Evolutionary conservation across 1,139 yeast genomes (phyloP).

Genomic region (Magnusiomyces magnusii): DNA sequence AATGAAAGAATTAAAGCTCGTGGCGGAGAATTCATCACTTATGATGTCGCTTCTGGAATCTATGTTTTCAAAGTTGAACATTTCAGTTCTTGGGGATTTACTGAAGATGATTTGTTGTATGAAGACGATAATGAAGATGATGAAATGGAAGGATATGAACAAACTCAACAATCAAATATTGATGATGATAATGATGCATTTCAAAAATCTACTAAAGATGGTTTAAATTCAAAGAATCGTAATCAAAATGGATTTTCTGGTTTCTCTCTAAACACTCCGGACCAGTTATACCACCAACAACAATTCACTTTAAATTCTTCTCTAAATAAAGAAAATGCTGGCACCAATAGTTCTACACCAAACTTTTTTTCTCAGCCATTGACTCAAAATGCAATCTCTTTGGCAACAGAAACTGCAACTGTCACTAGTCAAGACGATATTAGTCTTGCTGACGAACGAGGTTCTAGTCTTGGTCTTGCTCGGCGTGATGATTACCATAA

Average conservation of each 20-base stretch:
- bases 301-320: not conserved
- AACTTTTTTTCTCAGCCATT: not conserved
- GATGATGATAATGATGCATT: not conserved
- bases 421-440: not conserved
- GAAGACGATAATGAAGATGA: constrained; percentile 40
- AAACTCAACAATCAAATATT: not conserved
- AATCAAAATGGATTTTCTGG: not conserved
- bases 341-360: not conserved
- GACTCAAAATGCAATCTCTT: not conserved
- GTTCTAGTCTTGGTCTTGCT: not conserved
- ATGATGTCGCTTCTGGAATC: constrained; percentile 64
- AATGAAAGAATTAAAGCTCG: constrained; percentile 43
- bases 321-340: no score
- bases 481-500: not conserved
- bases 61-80: constrained; percentile 87
- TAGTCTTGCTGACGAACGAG: not conserved
- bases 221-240: not conserved
- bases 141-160: constrained; percentile 7
- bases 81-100: constrained; percentile 89
- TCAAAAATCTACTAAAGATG: not conserved
- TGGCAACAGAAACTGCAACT: not conserved
- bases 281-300: not conserved
- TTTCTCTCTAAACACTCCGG: not conserved
- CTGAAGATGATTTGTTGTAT: constrained; percentile 57
- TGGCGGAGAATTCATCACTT: constrained; percentile 75